phyloP scores from a whole-genome alignment of 1,139 yeast genomes.

The Debaryomycetaceae sp. region DNA sequence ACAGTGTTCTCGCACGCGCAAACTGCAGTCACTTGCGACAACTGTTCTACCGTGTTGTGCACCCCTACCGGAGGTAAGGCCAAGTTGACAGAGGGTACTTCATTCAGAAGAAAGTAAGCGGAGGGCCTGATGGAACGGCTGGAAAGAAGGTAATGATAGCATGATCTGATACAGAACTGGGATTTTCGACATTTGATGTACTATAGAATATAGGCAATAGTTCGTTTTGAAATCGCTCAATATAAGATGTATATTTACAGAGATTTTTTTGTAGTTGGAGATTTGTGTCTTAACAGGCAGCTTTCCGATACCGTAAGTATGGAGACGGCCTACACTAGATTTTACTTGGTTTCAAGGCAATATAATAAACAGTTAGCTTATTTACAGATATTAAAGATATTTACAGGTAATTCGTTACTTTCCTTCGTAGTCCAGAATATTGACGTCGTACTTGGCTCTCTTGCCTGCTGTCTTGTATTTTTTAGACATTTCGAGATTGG shows the following conservation, averaged over 20 bases:
- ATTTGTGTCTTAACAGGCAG: too few species aligned
- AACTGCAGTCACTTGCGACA: constrained; percentile 99
- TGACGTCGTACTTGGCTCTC: constrained; percentile 27
- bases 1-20: constrained; percentile 99
- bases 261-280: not conserved
- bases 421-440: constrained; percentile 22
- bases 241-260: not conserved
- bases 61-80: constrained; percentile 99
- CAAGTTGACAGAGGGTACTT: constrained; percentile 97
- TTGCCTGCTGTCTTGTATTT: constrained; percentile 34
- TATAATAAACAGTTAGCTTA: constrained; percentile 1
- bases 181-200: constrained; percentile 1
- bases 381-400: constrained; percentile 4
- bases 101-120: constrained; percentile 96
- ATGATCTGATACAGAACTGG: constrained; percentile 3
- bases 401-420: constrained; percentile 11
- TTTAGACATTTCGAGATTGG: constrained; percentile 30
- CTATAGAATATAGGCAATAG: constrained; percentile 1
- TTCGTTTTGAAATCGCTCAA: not conserved
- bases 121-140: not conserved
- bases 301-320: too few species aligned
- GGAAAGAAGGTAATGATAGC: constrained; percentile 3
- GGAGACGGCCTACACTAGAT: too few species aligned
- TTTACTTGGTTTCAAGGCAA: constrained; percentile 1
- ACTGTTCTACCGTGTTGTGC: constrained; percentile 97